Conservation (phyloP, 192 early-diverging fungal species). For the Polychytrium aggregatum region DNA sequence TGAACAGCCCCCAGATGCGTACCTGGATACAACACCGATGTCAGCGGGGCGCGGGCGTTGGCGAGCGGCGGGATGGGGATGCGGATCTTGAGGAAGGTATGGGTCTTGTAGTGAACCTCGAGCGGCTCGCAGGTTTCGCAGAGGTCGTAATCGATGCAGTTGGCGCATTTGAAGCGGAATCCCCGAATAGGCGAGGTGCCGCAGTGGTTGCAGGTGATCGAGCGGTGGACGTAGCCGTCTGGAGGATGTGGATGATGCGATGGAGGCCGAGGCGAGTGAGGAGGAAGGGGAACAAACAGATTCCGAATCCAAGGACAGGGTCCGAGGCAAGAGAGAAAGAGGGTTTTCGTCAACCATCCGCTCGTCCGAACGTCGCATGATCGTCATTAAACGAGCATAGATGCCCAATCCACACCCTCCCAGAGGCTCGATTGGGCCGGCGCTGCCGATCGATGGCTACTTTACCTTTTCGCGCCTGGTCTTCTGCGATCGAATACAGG, state of each 20-base stretch:
- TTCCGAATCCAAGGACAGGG: too few relatives aligned
- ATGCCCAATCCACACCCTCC: too few relatives aligned
- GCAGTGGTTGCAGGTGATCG: constrained; percentile 91
- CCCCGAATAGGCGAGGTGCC: constrained; percentile 78
- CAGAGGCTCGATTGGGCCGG: too few relatives aligned
- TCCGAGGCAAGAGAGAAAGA: too few relatives aligned
- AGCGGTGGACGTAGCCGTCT: constrained; percentile 55
- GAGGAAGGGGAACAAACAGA: too few relatives aligned
- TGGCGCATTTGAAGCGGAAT: constrained; percentile 83
- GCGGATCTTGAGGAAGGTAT: constrained; percentile 81
- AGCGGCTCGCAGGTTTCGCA: constrained; percentile 84
- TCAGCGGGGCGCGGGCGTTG: constrained; percentile 60
- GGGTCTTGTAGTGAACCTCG: constrained; percentile 65
- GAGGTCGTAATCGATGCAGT: constrained; percentile 87
- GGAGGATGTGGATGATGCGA: too few relatives aligned
- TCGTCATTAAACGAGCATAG: too few relatives aligned
- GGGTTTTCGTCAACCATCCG: too few relatives aligned
- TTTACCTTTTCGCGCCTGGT: constrained; percentile 80
- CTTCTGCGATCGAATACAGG: constrained; percentile 75
- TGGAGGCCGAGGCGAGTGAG: too few relatives aligned
- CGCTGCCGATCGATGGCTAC: too few relatives aligned
- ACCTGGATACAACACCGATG: constrained; percentile 73
- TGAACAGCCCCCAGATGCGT: constrained; percentile 5
- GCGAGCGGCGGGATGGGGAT: constrained; percentile 86
- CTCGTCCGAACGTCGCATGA: too few relatives aligned